These are phyloP conservation scores for Jackrogersella multiformis DNA, from an alignment of 495 filamentous ascomycete genomes.

Conservation along the genomic window DNA sequence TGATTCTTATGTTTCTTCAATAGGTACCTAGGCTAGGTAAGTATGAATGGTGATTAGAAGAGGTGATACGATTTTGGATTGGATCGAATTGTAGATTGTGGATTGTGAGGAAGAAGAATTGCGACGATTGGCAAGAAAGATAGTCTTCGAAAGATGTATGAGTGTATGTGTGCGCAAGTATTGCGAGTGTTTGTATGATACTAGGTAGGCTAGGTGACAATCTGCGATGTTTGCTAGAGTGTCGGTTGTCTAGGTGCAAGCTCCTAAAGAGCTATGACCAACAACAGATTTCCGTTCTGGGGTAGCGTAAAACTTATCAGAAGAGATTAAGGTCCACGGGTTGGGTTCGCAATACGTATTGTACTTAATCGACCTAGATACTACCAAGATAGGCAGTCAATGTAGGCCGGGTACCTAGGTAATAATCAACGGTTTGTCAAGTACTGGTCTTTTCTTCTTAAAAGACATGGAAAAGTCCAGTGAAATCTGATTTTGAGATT, in stretches of 20 bases:
- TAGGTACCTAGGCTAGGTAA: too few relatives aligned
- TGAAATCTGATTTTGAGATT: conserved; percentile 20
- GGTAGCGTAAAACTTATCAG: conserved; percentile 33
- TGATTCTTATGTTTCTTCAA: background rate
- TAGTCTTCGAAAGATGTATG: background rate
- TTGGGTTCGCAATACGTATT: conserved; percentile 11
- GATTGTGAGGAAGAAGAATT: background rate
- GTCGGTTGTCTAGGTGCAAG: conserved; percentile 39
- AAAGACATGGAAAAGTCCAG: conserved; percentile 18
- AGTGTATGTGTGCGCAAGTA: too few relatives aligned
- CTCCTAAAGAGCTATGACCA: conserved; percentile 43
- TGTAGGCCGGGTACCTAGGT: conserved; percentile 9
- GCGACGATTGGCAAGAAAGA: conserved; percentile 21
- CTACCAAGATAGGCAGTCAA: too few relatives aligned
- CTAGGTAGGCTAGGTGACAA: too few relatives aligned
- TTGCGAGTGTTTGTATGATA: too few relatives aligned
- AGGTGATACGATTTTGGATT: background rate
- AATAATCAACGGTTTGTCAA: background rate
- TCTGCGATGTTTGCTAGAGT: conserved; percentile 1
- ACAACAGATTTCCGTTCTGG: conserved; percentile 44
- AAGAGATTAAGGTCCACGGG: conserved; percentile 7
- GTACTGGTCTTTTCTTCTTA: conserved; percentile 33
- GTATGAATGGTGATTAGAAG: background rate
- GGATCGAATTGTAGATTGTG: background rate
- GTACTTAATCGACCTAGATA: conserved; percentile 13